Evolutionary conservation across 2,329 filamentous ascomycete species (phyloP).

Genomic region (Pyrenophora seminiperda): DNA sequence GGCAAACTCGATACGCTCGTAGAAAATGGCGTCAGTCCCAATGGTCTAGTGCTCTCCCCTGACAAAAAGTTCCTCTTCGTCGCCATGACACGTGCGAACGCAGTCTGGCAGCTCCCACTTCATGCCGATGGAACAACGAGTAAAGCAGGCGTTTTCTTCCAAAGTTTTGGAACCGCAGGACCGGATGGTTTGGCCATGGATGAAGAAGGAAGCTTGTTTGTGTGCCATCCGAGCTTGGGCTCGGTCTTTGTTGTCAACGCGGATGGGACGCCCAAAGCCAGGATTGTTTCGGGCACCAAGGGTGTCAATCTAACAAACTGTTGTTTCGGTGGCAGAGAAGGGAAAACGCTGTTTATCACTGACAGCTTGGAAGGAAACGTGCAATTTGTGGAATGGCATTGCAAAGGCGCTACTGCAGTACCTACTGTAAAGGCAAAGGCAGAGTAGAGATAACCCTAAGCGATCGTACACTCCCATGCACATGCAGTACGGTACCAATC

Average conservation of each 20-base stretch:
- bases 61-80: constrained; percentile 51
- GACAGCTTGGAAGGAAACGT: constrained; percentile 50
- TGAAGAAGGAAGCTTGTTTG: constrained; percentile 42
- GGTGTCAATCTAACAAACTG: constrained; percentile 51
- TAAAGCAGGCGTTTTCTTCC: constrained; percentile 50
- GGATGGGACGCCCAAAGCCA: constrained; percentile 47
- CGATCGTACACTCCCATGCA: too few relatives aligned
- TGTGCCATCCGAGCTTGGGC: constrained; percentile 40
- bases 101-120: constrained; percentile 51
- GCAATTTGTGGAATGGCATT: constrained; percentile 45
- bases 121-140: constrained; percentile 49
- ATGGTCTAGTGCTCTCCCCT: constrained; percentile 46
- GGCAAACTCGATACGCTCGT: constrained; percentile 49
- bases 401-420: constrained; percentile 17
- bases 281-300: constrained; percentile 33
- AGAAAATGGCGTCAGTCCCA: constrained; percentile 49
- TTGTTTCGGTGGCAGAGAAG: constrained; percentile 49
- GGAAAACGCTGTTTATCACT: constrained; percentile 50
- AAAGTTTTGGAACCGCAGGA: constrained; percentile 50
- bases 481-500: too few relatives aligned
- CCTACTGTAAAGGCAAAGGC: too few relatives aligned
- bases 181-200: constrained; percentile 50
- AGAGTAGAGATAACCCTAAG: too few relatives aligned
- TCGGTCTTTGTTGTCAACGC: constrained; percentile 48
- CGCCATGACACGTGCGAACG: constrained; percentile 50